Evolutionary conservation across 176 grass and related monocot genomes (phyloP).

Genomic region (Saccharum spontaneum): DNA sequence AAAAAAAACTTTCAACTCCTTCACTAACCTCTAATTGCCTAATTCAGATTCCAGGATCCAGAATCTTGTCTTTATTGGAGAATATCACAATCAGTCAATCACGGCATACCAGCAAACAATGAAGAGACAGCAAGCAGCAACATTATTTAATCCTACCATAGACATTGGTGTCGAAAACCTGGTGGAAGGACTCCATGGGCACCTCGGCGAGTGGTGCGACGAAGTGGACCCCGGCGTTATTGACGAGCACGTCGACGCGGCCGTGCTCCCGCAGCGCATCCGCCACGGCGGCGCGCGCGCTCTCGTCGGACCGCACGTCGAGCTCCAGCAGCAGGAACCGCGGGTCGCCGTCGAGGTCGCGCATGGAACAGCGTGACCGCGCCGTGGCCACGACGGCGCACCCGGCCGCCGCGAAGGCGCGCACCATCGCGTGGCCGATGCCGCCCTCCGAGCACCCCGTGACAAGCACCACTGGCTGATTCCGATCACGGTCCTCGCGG

Average conservation of each 20-base stretch:
- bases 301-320: conserved; percentile 69
- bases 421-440: conserved; percentile 71
- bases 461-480: conserved; percentile 65
- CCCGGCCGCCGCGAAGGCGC: conserved; percentile 60
- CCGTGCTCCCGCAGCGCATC: conserved; percentile 50
- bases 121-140: background rate
- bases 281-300: conserved; percentile 43
- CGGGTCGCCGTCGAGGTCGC: conserved; percentile 48
- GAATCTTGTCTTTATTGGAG: background rate
- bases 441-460: conserved; percentile 90
- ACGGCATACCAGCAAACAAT: background rate
- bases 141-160: conserved; percentile 46
- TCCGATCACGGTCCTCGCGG: background rate
- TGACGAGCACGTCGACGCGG: conserved; percentile 84
- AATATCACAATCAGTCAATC: conserved; percentile 16
- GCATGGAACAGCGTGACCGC: conserved; percentile 73
- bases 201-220: conserved; percentile 86
- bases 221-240: conserved; percentile 89
- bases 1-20: background rate
- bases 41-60: conserved; percentile 14
- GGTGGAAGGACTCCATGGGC: conserved; percentile 63
- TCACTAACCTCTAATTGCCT: background rate
- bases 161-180: conserved; percentile 83
- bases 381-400: conserved; percentile 80
- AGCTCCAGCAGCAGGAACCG: conserved; percentile 61